Percentiles rank a stretch among this genome's conserved stretches.
Evolutionary conservation across 805 yeast genomes (phyloP).

Genomic region (Brettanomyces naardenensis): DNA sequence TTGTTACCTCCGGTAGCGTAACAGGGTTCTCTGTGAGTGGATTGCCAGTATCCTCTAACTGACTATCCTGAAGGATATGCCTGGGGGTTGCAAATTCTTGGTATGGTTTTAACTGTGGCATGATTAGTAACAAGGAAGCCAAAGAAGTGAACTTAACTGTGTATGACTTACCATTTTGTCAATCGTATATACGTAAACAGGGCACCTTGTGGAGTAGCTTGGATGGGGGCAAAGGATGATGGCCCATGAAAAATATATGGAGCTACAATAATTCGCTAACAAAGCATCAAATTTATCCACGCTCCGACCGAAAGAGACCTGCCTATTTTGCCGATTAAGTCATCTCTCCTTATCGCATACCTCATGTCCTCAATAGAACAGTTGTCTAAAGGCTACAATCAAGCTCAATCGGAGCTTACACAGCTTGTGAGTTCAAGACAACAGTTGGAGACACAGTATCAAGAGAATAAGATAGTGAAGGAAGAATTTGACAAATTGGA

Average conservation of each 20-base stretch:
- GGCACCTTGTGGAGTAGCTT: neutral
- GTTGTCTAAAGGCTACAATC: conserved; percentile 17
- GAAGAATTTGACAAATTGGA: conserved; percentile 60
- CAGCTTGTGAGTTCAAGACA: conserved; percentile 69
- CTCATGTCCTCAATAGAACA: conserved; percentile 14
- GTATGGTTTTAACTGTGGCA: conserved; percentile 38
- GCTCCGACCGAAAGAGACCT: too few relatives aligned
- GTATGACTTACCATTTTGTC: too few relatives aligned
- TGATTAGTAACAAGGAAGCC: neutral
- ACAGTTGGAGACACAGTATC: conserved; percentile 85
- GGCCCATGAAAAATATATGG: too few relatives aligned
- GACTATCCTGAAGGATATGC: conserved; percentile 35
- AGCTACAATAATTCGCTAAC: too few relatives aligned
- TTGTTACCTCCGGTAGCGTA: conserved; percentile 22
- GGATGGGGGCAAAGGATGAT: neutral
- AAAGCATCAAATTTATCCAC: too few relatives aligned
- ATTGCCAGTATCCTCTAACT: conserved; percentile 8
- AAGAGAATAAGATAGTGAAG: conserved; percentile 85
- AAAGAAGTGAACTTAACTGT: too few relatives aligned
- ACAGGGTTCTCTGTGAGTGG: conserved; percentile 12
- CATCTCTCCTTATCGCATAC: too few relatives aligned
- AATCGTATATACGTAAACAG: neutral
- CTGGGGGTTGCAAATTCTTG: conserved; percentile 38
- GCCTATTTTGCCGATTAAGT: too few relatives aligned
- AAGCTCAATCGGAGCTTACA: conserved; percentile 24